Evolutionary conservation across 768 basidiomycete species (phyloP), one percentile per base, ranked within the genome.

Genomic region (Trametes cinnabarina): DNA sequence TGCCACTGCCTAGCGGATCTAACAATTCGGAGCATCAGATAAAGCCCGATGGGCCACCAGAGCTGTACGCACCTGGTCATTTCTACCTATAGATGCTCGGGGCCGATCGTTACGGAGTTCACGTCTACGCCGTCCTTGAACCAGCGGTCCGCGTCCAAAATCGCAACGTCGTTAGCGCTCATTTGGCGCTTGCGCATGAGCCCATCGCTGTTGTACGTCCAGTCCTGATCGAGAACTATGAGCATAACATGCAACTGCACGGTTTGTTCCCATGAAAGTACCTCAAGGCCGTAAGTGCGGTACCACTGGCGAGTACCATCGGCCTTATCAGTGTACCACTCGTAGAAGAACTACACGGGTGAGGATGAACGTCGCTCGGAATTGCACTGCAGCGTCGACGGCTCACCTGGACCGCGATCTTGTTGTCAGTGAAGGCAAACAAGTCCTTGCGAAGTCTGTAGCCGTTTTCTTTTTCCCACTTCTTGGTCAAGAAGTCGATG

Each of bases 121-220:
- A 76, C 69, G 47, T 76, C 69, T 26, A 72, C 73, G 9, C 69
- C 73, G n/a, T 74, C 76, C 62, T 70, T 76, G 72, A 83, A 84
- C 82, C 82, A 84, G 23, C 82, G 62, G 44, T 82, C 79, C 12
- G 72, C 73, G 6, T 75, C 71, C 10, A 68, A 25, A 59, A 85
- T 82, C 25, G 72, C 37, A 5, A 83, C 70, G 57, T 79, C 75
- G 65, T 78, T 79, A 17, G 71, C 77, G 60, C 75, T 74, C 76
- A 81, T 80, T 71, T 81, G 79, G n/a, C 83, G 73, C 61, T 81
- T 80, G 51, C 70, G 66, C 82, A 84, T 85, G 32, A 76, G 69
- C 0, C 83, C 83, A 44, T 77, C 74, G 7, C 70, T 63, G 1
- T 67, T 77, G 60, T 81, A 85, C 2, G 81, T 82, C 82, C 83